Evolutionary conservation across 2,329 filamentous ascomycete genomes (phyloP).

Genomic region (Calonectria montana): DNA sequence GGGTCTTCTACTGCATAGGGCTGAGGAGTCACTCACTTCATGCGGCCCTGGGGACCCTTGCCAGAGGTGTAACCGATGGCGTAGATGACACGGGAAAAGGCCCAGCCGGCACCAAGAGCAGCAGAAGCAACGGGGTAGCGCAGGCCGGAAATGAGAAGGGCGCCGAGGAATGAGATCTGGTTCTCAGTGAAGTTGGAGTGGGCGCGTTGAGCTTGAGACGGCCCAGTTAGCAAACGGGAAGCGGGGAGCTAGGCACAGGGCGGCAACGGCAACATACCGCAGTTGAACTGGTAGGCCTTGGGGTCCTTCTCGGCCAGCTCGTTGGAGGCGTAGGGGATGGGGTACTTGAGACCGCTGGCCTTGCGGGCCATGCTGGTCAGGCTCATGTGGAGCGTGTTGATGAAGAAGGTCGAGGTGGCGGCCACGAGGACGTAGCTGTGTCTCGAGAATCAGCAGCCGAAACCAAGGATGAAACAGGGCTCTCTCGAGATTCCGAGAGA

Average conservation of each 20-base stretch:
- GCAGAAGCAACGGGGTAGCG: slow-evolving; percentile 63
- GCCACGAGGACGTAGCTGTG: slow-evolving; percentile 71
- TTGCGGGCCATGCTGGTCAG: slow-evolving; percentile 63
- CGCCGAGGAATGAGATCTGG: slow-evolving; percentile 62
- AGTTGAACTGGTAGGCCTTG: slow-evolving; percentile 71
- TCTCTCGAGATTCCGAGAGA: neutral
- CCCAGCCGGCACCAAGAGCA: slow-evolving; percentile 63
- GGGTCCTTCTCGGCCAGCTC: slow-evolving; percentile 66
- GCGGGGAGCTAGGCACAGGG: neutral
- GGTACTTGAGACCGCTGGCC: slow-evolving; percentile 65
- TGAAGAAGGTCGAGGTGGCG: slow-evolving; percentile 66
- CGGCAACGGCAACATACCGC: slow-evolving; percentile 53
- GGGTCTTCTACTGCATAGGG: neutral
- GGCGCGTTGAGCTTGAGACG: slow-evolving; percentile 63
- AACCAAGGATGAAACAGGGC: neutral
- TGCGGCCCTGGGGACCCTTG: slow-evolving; percentile 58
- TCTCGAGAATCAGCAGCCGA: slow-evolving; percentile 15
- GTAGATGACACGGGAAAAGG: slow-evolving; percentile 64
- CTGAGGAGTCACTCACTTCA: slow-evolving; percentile 45
- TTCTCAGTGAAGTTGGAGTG: slow-evolving; percentile 75
- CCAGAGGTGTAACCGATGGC: slow-evolving; percentile 63
- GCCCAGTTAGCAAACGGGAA: slow-evolving; percentile 23
- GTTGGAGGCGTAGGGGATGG: slow-evolving; percentile 65
- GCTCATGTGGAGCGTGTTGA: slow-evolving; percentile 65
- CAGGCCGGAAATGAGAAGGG: slow-evolving; percentile 67